Conservation (phyloP, 179 eudicot genomes). For the Heliamphora pulchella region DNA sequence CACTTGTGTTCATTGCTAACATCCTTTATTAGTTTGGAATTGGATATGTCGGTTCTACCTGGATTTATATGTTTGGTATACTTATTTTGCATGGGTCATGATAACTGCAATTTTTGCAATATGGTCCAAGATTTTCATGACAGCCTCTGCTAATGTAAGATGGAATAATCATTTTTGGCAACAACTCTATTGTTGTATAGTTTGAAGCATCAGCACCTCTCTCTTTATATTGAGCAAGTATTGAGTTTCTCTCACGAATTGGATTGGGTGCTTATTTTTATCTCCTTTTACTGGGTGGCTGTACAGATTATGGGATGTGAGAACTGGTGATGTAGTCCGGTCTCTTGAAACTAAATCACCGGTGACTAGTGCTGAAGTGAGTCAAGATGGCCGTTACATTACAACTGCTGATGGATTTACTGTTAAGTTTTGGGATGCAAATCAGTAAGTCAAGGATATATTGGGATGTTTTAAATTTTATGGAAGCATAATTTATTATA, state of each 20-base stretch:
- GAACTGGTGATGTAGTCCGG: constrained; percentile 69
- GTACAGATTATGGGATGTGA: constrained; percentile 81
- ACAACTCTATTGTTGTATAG: neutral
- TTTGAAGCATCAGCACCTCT: neutral
- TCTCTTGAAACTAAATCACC: constrained; percentile 85
- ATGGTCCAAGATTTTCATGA: neutral
- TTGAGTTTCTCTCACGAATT: neutral
- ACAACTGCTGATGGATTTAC: constrained; percentile 89
- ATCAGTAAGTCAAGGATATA: constrained; percentile 47
- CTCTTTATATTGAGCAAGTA: neutral
- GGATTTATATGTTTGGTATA: too few species aligned
- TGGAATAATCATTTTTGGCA: neutral
- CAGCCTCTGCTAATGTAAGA: neutral
- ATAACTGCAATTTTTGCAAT: neutral
- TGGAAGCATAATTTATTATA: neutral
- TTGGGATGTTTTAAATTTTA: neutral
- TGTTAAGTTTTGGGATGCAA: constrained; percentile 98
- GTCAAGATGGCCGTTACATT: constrained; percentile 93
- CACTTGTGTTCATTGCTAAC: too few species aligned
- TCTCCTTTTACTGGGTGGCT: neutral
- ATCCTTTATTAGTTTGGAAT: too few species aligned
- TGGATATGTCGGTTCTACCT: too few species aligned
- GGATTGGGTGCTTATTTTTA: neutral
- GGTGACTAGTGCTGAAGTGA: constrained; percentile 96
- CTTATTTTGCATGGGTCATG: neutral